These are phyloP conservation scores for Euphrasia arctica DNA, from an alignment of 305 asterid genomes.

Conservation along the genomic window DNA sequence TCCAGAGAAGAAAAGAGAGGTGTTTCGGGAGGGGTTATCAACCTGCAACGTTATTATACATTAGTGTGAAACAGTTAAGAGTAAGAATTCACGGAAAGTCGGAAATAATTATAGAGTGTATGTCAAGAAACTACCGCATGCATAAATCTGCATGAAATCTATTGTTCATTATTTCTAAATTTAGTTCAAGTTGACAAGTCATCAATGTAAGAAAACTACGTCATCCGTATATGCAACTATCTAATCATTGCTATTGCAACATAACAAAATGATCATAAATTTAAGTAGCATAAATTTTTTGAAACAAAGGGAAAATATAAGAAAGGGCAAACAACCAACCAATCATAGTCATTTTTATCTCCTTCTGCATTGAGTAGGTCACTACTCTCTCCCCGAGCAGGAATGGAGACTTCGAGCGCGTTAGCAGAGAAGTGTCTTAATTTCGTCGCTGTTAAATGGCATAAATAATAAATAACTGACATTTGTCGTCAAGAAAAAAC, in stretches of 20 bases:
- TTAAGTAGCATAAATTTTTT: constrained; percentile 11
- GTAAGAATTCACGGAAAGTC: constrained; percentile 14
- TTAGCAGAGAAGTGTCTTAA: constrained; percentile 56
- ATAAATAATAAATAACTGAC: constrained; percentile 31
- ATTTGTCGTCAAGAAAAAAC: constrained; percentile 30
- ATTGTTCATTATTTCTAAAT: constrained; percentile 19
- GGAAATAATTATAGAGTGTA: constrained; percentile 15
- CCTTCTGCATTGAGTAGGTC: constrained; percentile 86
- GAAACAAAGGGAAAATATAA: neutral
- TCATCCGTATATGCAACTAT: constrained; percentile 9
- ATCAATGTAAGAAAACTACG: constrained; percentile 16
- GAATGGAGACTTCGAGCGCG: constrained; percentile 73
- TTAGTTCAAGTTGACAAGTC: constrained; percentile 7
- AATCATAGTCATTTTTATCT: constrained; percentile 93
- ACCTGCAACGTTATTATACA: constrained; percentile 48
- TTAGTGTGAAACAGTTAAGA: constrained; percentile 29
- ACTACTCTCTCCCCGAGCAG: constrained; percentile 86
- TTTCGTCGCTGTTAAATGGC: constrained; percentile 58
- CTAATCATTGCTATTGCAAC: constrained; percentile 12
- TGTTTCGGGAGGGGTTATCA: constrained; percentile 97
- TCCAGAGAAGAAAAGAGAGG: constrained; percentile 94
- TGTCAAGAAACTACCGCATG: constrained; percentile 5
- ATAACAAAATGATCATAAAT: constrained; percentile 2
- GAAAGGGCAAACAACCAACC: constrained; percentile 48
- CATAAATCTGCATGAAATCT: constrained; percentile 20